These are phyloP conservation scores for Xylaria intraflava DNA, from an alignment of 495 filamentous ascomycete species.

Conservation along the genomic window DNA sequence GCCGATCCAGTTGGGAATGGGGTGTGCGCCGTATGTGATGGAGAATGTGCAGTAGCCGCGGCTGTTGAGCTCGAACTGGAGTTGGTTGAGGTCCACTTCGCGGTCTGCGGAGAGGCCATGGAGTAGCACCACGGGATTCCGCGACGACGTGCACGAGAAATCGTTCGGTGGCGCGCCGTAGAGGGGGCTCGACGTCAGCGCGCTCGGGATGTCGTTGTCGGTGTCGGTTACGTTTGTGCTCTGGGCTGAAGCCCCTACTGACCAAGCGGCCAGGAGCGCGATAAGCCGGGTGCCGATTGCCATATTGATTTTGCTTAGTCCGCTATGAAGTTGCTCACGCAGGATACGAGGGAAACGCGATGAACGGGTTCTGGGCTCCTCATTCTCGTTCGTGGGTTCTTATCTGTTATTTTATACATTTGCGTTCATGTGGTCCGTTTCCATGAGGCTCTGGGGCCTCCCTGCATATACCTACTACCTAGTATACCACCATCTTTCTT, in stretches of 20 bases:
- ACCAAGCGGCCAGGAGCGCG: background rate
- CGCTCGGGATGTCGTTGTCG: constrained; percentile 14
- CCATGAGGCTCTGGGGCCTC: too few species aligned
- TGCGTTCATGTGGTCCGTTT: too few species aligned
- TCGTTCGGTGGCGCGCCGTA: constrained; percentile 27
- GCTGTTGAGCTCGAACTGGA: constrained; percentile 45
- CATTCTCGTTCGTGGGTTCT: background rate
- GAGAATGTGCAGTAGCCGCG: constrained; percentile 50
- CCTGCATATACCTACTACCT: too few species aligned
- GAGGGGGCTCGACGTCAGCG: constrained; percentile 11
- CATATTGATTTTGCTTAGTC: constrained; percentile 4
- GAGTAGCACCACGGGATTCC: constrained; percentile 46
- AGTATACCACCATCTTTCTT: too few species aligned
- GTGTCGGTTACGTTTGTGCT: background rate
- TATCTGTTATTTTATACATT: background rate
- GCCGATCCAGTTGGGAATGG: constrained; percentile 40
- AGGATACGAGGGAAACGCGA: background rate
- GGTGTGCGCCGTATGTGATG: constrained; percentile 46
- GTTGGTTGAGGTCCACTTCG: constrained; percentile 47
- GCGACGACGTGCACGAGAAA: constrained; percentile 25
- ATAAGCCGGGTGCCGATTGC: background rate
- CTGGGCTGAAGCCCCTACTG: background rate
- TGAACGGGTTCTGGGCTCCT: background rate
- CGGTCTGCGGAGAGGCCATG: constrained; percentile 48
- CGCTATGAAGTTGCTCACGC: background rate